Evolutionary conservation across 305 asterid genomes (phyloP), one percentile per base, ranked within the genome.

Genomic region (Lippia alba): DNA sequence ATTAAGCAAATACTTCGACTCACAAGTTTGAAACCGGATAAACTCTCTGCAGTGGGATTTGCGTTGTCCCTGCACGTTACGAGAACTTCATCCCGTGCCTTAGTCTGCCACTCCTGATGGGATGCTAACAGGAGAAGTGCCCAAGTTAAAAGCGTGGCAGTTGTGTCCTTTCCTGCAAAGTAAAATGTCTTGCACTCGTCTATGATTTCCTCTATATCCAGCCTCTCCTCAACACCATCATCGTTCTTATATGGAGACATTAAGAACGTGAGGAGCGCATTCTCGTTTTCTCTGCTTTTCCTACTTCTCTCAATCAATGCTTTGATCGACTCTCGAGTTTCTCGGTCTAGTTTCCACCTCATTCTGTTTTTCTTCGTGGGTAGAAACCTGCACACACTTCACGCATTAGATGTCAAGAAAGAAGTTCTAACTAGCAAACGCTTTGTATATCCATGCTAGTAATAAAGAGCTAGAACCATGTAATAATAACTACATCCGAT

Each of bases 91-190:
- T 85, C 84, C 39, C 96, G 75, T 24, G 98, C 96, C 50, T 78
- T 76, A 1, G 20, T 74, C 75, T 85, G 98, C 96, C 96, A 92
- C 48, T 92, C 96, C 68, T 80, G 92, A 83, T 90, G 91, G 56
- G 68, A 57, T 15, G 96, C 96, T 57, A 92, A 73, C 53, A 92
- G 96, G 30, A 92, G 77, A 67, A 92, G 78, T 8, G 81, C 78
- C 96, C 97, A 92, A 1, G 94, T 88, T 77, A 92, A 69, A 15
- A 82, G 72, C 71, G 77, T 79, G 53, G 92, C 86, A 14, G 90
- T 81, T 24, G 90, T 87, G 69, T 87, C 88, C 74, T 87, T 87
- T 51, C 88, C 88, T 39, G 86, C 86, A 74, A 84, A 83, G 80
- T 83, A 83, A 56, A 83, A 80, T 2, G 87, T 83, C 71, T 80